Evolutionary conservation across 2,329 filamentous ascomycete genomes (phyloP).

Genomic region (Cadophora sp.): DNA sequence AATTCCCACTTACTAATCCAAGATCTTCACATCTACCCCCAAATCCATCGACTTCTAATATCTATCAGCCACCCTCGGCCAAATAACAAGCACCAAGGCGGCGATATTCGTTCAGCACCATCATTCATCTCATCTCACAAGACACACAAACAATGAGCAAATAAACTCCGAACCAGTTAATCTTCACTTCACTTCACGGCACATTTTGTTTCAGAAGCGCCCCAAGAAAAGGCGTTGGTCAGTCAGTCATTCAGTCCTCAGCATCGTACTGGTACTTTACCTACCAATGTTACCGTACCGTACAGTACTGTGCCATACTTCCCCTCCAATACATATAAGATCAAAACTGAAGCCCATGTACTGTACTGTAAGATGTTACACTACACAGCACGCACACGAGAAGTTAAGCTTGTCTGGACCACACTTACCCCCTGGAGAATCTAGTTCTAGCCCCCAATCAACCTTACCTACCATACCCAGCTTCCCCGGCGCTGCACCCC

Average conservation of each 20-base stretch:
- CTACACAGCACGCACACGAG: neutral
- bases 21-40: neutral
- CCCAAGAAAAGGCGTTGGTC: no score
- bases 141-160: neutral
- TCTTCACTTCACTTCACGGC: neutral
- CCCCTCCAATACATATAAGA: no score
- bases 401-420: slow-evolving; percentile 6
- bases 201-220: slow-evolving; percentile 5
- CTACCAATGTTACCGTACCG: neutral
- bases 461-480: neutral
- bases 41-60: neutral
- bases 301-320: neutral
- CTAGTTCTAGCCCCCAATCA: neutral
- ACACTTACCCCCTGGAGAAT: neutral
- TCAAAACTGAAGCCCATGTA: neutral
- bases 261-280: no score
- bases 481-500: neutral
- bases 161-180: neutral
- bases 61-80: neutral
- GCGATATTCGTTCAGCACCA: slow-evolving; percentile 9
- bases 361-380: neutral
- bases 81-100: neutral
- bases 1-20: neutral
- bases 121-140: neutral
- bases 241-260: no score